Evolutionary conservation across 2,329 filamentous ascomycete genomes (phyloP), one percentile per base, ranked within the genome.

Genomic region (Nemania diffusa): DNA sequence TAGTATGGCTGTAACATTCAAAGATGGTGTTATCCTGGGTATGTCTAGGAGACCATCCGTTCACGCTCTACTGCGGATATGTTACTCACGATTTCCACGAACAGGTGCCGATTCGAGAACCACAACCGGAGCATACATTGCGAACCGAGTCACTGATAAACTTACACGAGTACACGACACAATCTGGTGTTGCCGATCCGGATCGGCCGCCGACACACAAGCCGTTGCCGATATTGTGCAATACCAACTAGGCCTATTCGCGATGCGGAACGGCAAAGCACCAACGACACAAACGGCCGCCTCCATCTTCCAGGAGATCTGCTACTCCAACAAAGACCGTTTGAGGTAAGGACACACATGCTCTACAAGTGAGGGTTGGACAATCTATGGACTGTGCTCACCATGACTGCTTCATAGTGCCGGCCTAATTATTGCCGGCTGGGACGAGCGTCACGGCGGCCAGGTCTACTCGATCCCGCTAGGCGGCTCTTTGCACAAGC

Each of bases 1-100:
- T 75, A 97, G 93, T 80, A 99, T 99, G 96, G 96, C 96, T 69
- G 94, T 98, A 81, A 98, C 97, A 78, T 99, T 99, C 89, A 96
- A 96, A 80, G 94, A 97, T 77, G 96, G 96, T 70, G 96, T 99
- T 67, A 98, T 99, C 82, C 87, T 99, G 48, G 92, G 89, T 91
- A 81, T 57, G 85, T 75, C 29, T 32, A 34, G 5, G 9, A 34
- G 15, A 15, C 42, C 29, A 34, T 29, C 46, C 44, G 9, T 57
- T 4, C 6, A 20, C 58, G 50, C n/a, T 55, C 20, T 42, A 57
- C 29, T 42, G 9, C 15, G 20, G 53, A 53, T 27, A 40, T 26
- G 34, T 64, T 68, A 71, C 61, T 77, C 42, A 62, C 50, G 22
- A 13, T 26, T 6, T 58, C 17, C 20, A 22, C 51, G 9, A 61